Evolutionary conservation across 2,329 filamentous ascomycete species (phyloP), one percentile per base, ranked within the genome.

Genomic region (Fusarium sp.): DNA sequence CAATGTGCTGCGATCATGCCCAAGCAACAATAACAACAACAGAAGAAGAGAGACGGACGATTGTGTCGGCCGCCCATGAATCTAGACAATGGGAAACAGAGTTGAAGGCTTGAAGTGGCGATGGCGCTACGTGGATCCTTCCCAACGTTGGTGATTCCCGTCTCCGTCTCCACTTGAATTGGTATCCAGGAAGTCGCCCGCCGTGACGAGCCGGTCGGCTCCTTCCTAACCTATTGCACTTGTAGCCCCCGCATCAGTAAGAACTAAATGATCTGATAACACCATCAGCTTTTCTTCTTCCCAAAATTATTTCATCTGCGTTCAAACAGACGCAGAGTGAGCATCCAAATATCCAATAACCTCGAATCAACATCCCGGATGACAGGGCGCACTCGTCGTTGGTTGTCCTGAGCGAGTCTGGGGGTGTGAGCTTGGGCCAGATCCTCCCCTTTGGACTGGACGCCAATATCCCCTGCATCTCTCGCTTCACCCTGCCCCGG

Each of bases 351-450:
- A 13, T 42, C 45, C 56, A 42, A 27, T 22, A 24, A 58, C 59
- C 71, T 74, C 72, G 42, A 74, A 74, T 74, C 71, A 72, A 64
- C 38, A 64, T 35, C 14, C 27, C 52, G 24, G 60, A 52, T 67
- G 45, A 40, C 54, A 70, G 57, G 40, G 27, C 45, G 62, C 71
- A 59, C 42, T 60, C 57, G 52, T 62, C 67, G 67, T 74, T 73
- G 67, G 71, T 45, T 56, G 8, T 56, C 52, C 62, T 57, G 50
- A 45, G 18, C 50, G 35, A 54, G 50, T 57, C 24, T 72, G 29
- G 34, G 72, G 72, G 62, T 56, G 24, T 62, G 65, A 74, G 67
- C 59, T 72, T 66, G 59, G 72, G 62, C 71, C 62, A 74, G 58
- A 72, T 69, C 52, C 57, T 63, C 40, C 71, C 66, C 60, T 67